Evolutionary conservation across 257 asterid species (phyloP).

Genomic region (Capsicum chinense): DNA sequence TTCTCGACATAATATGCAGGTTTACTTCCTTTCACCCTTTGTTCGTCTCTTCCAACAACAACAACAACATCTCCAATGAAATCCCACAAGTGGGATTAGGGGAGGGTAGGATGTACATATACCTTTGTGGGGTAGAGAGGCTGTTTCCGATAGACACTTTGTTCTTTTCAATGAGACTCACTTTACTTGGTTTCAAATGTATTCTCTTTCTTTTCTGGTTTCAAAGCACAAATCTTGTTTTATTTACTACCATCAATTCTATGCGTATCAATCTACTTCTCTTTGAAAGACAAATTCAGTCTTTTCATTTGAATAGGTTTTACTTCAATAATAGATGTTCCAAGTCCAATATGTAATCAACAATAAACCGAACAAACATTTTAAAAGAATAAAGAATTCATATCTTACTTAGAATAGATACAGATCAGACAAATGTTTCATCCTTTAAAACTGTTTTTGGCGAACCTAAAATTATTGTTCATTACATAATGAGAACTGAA

Average conservation of each 20-base stretch:
- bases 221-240: not conserved
- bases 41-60: no score
- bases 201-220: not conserved
- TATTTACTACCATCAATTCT: not conserved
- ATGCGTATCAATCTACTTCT: not conserved
- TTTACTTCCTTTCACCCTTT: not conserved
- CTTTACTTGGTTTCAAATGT: slow-evolving; percentile 23
- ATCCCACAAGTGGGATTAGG: no score
- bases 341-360: not conserved
- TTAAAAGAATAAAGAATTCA: slow-evolving; percentile 8
- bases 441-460: not conserved
- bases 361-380: not conserved
- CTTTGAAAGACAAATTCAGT: not conserved
- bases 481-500: not conserved
- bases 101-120: no score
- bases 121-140: no score
- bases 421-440: not conserved
- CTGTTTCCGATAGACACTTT: no score
- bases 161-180: not conserved
- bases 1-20: not conserved
- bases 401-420: not conserved
- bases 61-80: no score
- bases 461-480: not conserved
- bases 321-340: slow-evolving; percentile 1
- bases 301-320: not conserved